Conservation (phyloP, 768 basidiomycete species). For the Leccinum variicolor region DNA sequence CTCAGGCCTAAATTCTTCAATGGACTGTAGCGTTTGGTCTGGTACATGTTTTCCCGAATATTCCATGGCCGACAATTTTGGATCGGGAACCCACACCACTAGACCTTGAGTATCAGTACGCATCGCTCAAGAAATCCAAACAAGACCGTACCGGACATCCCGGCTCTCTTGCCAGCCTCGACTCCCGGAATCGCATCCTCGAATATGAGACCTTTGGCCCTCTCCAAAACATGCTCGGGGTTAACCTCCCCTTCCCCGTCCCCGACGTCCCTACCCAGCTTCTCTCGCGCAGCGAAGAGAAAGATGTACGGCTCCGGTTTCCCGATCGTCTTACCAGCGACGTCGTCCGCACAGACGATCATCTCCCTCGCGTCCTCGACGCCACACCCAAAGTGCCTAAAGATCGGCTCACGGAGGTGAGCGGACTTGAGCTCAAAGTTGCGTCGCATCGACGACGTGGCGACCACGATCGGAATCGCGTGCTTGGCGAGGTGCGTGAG, state of each 20-base stretch:
- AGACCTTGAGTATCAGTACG: constrained; percentile 2
- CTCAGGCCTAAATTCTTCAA: constrained; percentile 76
- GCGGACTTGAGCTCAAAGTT: constrained; percentile 68
- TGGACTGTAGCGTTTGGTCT: constrained; percentile 55
- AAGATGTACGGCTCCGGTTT: constrained; percentile 87
- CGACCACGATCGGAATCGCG: constrained; percentile 74
- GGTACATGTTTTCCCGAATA: constrained; percentile 48
- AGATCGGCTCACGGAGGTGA: constrained; percentile 53
- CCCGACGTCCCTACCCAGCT: constrained; percentile 58
- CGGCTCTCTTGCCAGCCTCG: constrained; percentile 77
- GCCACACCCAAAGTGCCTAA: constrained; percentile 37
- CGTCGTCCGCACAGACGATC: constrained; percentile 73
- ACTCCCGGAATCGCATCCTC: constrained; percentile 80
- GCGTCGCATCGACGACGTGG: constrained; percentile 67
- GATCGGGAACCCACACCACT: constrained; percentile 88
- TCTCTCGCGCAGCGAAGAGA: constrained; percentile 61
- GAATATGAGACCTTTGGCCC: constrained; percentile 70
- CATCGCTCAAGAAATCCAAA: neutral
- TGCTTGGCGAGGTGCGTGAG: constrained; percentile 67
- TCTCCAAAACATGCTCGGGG: constrained; percentile 41
- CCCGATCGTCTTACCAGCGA: constrained; percentile 50
- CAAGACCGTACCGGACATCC: constrained; percentile 68
- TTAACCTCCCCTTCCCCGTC: constrained; percentile 32
- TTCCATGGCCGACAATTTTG: constrained; percentile 54
- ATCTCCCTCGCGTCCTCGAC: constrained; percentile 34